Conservation (phyloP, 768 basidiomycete species). For the Lactarius deliciosus region DNA sequence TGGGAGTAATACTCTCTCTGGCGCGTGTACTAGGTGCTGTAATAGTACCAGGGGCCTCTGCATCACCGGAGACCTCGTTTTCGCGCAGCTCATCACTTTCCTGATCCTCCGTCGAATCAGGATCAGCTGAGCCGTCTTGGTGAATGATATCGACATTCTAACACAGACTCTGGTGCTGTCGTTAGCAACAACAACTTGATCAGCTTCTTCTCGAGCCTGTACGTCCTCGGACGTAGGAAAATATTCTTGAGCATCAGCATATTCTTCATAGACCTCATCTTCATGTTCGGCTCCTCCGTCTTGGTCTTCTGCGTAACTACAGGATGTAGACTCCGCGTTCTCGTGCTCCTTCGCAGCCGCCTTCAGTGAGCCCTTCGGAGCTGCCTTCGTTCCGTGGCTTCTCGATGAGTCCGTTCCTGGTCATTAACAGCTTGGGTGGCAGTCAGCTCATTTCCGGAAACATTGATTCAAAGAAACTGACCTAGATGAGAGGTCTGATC, state of each 20-base stretch:
- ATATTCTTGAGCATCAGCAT: constrained; percentile 20
- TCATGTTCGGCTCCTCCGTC: not conserved
- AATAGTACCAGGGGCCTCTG: constrained; percentile 2
- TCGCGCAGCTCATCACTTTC: constrained; percentile 4
- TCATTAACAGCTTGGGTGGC: constrained; percentile 3
- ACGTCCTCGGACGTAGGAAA: constrained; percentile 7
- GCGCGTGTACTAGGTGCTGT: not conserved
- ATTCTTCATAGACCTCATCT: constrained; percentile 16
- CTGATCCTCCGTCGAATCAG: constrained; percentile 8
- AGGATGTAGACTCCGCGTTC: constrained; percentile 1
- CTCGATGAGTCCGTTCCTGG: constrained; percentile 6
- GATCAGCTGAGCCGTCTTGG: constrained; percentile 13
- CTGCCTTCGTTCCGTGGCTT: not conserved
- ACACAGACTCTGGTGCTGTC: constrained; percentile 16
- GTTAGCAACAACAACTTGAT: constrained; percentile 20
- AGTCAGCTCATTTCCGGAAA: constrained; percentile 5
- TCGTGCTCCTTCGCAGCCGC: constrained; percentile 12
- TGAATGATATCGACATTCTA: constrained; percentile 14
- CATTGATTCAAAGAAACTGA: not conserved
- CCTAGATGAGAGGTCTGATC: constrained; percentile 4
- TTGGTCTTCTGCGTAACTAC: constrained; percentile 11
- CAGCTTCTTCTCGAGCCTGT: constrained; percentile 13
- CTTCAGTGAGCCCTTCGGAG: constrained; percentile 5
- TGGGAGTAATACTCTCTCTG: not conserved
- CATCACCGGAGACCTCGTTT: constrained; percentile 13